Evolutionary conservation across 169 alveolate species (phyloP).

Genomic region (Neospora caninum): DNA sequence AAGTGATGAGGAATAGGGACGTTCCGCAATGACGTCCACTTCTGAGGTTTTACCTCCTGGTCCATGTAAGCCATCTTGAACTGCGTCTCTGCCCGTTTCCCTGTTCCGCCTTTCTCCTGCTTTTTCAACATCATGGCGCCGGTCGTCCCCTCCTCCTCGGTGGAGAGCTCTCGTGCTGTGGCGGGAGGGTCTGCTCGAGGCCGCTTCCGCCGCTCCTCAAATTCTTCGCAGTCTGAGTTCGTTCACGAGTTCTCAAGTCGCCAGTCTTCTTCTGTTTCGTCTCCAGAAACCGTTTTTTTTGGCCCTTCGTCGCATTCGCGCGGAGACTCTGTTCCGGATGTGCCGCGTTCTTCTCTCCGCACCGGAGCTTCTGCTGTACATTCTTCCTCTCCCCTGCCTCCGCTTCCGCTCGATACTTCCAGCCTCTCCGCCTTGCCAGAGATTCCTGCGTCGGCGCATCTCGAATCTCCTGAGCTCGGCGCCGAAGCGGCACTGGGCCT

Average conservation of each 20-base stretch:
- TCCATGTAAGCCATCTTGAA: not conserved
- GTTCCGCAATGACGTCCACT: not conserved
- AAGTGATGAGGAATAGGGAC: too few relatives aligned
- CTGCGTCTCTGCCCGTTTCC: not conserved
- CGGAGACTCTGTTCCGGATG: not conserved
- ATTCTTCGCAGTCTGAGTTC: not conserved
- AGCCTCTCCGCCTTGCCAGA: not conserved
- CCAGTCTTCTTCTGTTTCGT: not conserved
- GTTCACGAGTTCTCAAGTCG: not conserved
- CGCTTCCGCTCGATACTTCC: not conserved
- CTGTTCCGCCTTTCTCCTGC: not conserved
- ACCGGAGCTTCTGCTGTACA: too few relatives aligned
- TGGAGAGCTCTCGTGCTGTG: not conserved
- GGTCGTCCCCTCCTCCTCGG: not conserved
- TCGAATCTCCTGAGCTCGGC: too few relatives aligned
- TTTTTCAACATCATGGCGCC: not conserved
- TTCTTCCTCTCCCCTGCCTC: too few relatives aligned
- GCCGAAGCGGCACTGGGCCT: not conserved
- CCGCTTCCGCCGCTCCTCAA: not conserved
- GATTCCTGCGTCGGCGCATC: too few relatives aligned
- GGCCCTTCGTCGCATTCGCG: not conserved
- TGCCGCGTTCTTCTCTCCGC: not conserved
- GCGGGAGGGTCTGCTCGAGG: not conserved
- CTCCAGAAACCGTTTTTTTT: not conserved
- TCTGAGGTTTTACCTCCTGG: not conserved